Percentiles rank a stretch among this genome's conserved stretches.
Conservation (phyloP, 306 rosid genomes). For the Cucumis hystrix region DNA sequence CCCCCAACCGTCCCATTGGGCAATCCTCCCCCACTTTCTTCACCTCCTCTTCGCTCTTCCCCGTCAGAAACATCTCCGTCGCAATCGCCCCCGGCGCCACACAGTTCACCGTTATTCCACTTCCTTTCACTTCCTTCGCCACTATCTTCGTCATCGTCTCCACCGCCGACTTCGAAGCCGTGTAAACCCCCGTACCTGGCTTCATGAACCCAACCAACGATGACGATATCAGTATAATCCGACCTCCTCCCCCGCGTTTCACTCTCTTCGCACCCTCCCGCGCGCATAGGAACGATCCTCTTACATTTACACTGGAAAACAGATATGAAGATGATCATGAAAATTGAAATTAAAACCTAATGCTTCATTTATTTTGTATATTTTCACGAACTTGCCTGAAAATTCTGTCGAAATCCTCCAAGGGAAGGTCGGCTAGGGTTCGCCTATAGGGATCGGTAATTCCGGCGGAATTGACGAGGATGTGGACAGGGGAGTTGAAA, state of each 20-base stretch:
- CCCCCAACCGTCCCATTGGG: constrained; percentile 34
- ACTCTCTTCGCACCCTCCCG: constrained; percentile 23
- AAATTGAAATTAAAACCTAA: background rate
- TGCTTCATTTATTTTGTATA: background rate
- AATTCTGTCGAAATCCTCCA: constrained; percentile 28
- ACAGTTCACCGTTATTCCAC: constrained; percentile 26
- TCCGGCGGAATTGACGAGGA: constrained; percentile 30
- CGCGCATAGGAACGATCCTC: constrained; percentile 21
- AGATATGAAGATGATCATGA: background rate
- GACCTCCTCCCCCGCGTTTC: constrained; percentile 21
- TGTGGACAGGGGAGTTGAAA: constrained; percentile 14
- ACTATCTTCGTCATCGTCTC: constrained; percentile 30
- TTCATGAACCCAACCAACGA: constrained; percentile 10
- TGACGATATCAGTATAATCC: constrained; percentile 20
- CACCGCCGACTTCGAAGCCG: constrained; percentile 36
- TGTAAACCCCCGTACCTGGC: constrained; percentile 25
- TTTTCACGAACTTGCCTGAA: constrained; percentile 4
- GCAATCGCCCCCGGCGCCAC: constrained; percentile 36
- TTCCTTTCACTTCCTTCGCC: constrained; percentile 42
- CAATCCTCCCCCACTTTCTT: constrained; percentile 12
- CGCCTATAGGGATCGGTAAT: constrained; percentile 21
- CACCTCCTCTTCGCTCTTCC: constrained; percentile 22
- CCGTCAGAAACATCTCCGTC: constrained; percentile 25
- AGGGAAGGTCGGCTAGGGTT: constrained; percentile 9
- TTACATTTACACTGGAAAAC: constrained; percentile 13